phyloP scores from a whole-genome alignment of 805 yeast genomes.

The Hanseniaspora mollemarum region DNA sequence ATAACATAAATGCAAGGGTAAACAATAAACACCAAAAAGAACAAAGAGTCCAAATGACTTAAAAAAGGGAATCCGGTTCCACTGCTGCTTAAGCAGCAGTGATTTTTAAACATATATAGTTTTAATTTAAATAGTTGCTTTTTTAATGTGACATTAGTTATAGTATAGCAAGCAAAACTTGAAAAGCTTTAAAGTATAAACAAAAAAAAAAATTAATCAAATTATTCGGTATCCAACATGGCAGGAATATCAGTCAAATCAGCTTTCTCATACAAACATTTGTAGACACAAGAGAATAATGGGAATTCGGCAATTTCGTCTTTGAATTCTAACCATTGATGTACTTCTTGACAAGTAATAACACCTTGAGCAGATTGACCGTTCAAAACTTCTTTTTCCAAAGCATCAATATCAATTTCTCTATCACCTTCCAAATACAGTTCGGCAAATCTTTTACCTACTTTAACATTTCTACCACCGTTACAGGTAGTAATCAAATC shows the following conservation, averaged over 20 bases:
- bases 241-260: conserved; percentile 66
- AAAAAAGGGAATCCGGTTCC: conserved; percentile 3
- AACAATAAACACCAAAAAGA: not conserved
- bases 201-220: too few relatives aligned
- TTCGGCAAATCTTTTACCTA: conserved; percentile 75
- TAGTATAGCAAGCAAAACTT: too few relatives aligned
- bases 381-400: conserved; percentile 75
- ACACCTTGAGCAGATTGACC: conserved; percentile 98
- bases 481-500: conserved; percentile 95
- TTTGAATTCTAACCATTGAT: conserved; percentile 52
- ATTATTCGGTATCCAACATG: conserved; percentile 39
- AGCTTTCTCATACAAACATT: conserved; percentile 64
- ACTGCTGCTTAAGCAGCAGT: not conserved
- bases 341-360: conserved; percentile 80
- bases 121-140: not conserved
- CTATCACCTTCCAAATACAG: conserved; percentile 27
- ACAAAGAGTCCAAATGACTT: too few relatives aligned
- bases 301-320: conserved; percentile 61
- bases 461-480: conserved; percentile 93
- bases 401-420: conserved; percentile 49
- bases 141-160: not conserved
- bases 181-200: too few relatives aligned
- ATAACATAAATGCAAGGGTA: not conserved
- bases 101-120: not conserved
- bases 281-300: conserved; percentile 53